These are phyloP conservation scores for Echium plantagineum DNA, from an alignment of 257 asterid species.

Conservation along the genomic window DNA sequence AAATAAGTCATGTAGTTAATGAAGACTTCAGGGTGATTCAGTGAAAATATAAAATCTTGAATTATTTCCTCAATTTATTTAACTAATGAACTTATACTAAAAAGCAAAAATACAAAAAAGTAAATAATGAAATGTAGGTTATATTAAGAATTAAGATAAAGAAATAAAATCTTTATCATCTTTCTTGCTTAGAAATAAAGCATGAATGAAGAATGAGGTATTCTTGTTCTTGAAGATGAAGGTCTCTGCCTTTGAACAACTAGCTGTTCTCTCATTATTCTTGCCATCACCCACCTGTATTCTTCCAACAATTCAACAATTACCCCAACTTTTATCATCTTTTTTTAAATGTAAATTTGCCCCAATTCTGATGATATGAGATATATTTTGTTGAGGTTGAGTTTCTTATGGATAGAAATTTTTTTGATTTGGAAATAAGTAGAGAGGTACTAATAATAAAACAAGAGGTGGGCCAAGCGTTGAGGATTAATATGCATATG, in stretches of 20 bases:
- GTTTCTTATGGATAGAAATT: background rate
- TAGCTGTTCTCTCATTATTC: constrained; percentile 43
- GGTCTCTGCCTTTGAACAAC: constrained; percentile 17
- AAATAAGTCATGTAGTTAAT: too few species aligned
- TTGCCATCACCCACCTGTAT: constrained; percentile 45
- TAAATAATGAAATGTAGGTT: too few species aligned
- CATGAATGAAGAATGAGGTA: background rate
- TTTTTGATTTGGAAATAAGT: background rate
- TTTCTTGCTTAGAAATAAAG: background rate
- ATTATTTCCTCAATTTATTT: too few species aligned
- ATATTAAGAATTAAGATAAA: too few species aligned
- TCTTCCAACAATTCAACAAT: constrained; percentile 64
- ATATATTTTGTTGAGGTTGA: background rate
- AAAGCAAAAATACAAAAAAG: too few species aligned
- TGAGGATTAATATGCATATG: background rate
- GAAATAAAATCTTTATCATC: background rate
- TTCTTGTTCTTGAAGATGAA: background rate
- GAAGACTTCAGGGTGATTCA: too few species aligned
- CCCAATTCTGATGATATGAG: too few species aligned
- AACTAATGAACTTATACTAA: too few species aligned
- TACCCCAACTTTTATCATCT: constrained; percentile 60
- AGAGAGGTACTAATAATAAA: background rate
- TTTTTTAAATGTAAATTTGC: background rate
- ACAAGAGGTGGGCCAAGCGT: background rate
- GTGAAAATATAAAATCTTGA: too few species aligned